Evolutionary conservation across 371 early-diverging fungal species (phyloP).

Genomic region (Globomyces sp.): DNA sequence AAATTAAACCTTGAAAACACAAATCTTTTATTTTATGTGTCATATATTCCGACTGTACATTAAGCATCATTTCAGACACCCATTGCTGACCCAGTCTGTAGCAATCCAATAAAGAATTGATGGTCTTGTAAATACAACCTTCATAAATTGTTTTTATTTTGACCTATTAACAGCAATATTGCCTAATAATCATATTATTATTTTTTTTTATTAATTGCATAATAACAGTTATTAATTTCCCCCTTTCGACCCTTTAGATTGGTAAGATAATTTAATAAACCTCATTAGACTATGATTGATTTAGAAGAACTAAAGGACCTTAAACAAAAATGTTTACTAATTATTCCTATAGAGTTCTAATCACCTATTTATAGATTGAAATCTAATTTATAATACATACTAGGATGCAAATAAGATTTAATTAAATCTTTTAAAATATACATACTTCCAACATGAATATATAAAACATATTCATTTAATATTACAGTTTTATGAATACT

Average conservation of each 20-base stretch:
- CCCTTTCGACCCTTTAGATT: no score
- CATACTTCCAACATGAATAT: conserved; percentile 31
- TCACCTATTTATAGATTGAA: no score
- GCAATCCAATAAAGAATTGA: conserved; percentile 45
- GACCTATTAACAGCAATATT: conserved; percentile 12
- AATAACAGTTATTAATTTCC: conserved; percentile 20
- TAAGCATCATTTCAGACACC: conserved; percentile 52
- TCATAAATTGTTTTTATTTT: no score
- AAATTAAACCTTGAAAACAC: not conserved
- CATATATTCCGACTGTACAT: conserved; percentile 50
- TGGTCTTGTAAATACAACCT: conserved; percentile 39
- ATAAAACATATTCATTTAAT: conserved; percentile 19
- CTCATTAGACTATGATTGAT: not conserved
- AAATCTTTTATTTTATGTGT: not conserved
- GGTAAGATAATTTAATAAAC: not conserved
- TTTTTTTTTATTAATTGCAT: conserved; percentile 34
- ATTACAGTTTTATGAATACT: conserved; percentile 23
- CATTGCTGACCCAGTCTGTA: conserved; percentile 55
- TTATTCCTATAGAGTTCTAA: no score
- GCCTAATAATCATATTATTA: conserved; percentile 32
- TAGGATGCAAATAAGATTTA: conserved; percentile 40
- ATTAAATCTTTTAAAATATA: conserved; percentile 25
- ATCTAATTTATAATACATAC: conserved; percentile 19
- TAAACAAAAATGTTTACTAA: no score
- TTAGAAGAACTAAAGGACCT: no score